Evolutionary conservation across 192 early-diverging fungal genomes (phyloP).

Genomic region (Allomyces macrogynus): DNA sequence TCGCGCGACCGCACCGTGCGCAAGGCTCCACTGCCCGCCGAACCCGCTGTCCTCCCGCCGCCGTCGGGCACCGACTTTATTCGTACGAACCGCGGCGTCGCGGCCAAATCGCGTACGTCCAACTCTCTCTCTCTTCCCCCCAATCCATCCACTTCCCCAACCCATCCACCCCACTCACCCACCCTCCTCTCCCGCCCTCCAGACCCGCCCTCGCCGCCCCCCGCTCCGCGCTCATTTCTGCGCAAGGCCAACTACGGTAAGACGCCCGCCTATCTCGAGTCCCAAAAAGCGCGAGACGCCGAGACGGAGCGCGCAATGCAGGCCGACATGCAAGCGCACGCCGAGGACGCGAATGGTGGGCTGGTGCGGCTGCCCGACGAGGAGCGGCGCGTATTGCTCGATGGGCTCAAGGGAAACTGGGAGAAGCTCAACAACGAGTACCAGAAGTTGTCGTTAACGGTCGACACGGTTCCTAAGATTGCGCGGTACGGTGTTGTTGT

Average conservation of each 20-base stretch:
- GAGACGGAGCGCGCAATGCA: slow-evolving; percentile 3
- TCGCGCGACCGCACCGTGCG: slow-evolving; percentile 18
- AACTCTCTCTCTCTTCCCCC: no score
- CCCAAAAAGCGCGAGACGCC: slow-evolving; percentile 8
- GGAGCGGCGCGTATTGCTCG: slow-evolving; percentile 23
- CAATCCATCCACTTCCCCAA: no score
- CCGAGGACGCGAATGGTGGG: slow-evolving; percentile 8
- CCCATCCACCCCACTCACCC: no score
- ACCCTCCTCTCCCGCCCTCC: neutral
- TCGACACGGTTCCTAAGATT: slow-evolving; percentile 40
- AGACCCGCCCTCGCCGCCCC: neutral
- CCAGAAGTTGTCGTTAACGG: slow-evolving; percentile 31
- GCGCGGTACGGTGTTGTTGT: slow-evolving; percentile 15
- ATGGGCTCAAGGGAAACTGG: slow-evolving; percentile 28
- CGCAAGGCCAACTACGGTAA: slow-evolving; percentile 26
- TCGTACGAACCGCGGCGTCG: slow-evolving; percentile 21
- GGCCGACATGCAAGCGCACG: slow-evolving; percentile 4
- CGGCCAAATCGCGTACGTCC: no score
- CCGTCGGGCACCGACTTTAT: slow-evolving; percentile 29
- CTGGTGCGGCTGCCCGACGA: slow-evolving; percentile 21
- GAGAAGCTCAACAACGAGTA: slow-evolving; percentile 30
- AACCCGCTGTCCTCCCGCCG: slow-evolving; percentile 8
- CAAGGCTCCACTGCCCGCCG: slow-evolving; percentile 25
- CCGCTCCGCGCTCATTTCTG: neutral
- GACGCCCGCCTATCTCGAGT: slow-evolving; percentile 17